Evolutionary conservation across 805 yeast species (phyloP).

Genomic region (Candida chauliodis): DNA sequence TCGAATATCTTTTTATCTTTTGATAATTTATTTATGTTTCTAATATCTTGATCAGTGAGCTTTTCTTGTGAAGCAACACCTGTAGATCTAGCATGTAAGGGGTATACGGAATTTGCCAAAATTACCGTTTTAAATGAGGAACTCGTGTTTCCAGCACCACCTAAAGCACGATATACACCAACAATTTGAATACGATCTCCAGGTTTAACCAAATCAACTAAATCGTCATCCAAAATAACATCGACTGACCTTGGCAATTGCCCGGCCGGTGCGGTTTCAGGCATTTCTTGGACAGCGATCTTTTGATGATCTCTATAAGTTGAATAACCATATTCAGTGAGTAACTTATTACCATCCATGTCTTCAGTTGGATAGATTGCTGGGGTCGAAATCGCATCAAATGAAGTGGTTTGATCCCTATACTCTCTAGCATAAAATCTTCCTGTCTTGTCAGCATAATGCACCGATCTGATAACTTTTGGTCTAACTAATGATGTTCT

Average conservation of each 20-base stretch:
- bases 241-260: conserved; percentile 93
- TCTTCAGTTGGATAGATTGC: conserved; percentile 93
- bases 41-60: conserved; percentile 76
- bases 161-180: conserved; percentile 90
- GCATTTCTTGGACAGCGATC: conserved; percentile 93
- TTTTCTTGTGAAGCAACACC: conserved; percentile 70
- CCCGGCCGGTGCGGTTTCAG: conserved; percentile 97
- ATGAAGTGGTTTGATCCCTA: conserved; percentile 86
- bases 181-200: conserved; percentile 94
- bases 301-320: conserved; percentile 94
- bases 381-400: conserved; percentile 77
- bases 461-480: conserved; percentile 85
- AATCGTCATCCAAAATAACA: conserved; percentile 88
- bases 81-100: conserved; percentile 82
- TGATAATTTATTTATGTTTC: conserved; percentile 78
- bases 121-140: conserved; percentile 80
- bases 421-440: conserved; percentile 89
- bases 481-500: conserved; percentile 92
- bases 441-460: conserved; percentile 81
- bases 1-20: conserved; percentile 72
- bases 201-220: conserved; percentile 89
- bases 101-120: conserved; percentile 84
- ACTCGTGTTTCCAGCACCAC: conserved; percentile 58
- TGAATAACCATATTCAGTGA: conserved; percentile 89
- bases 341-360: conserved; percentile 80